These are phyloP conservation scores for Bolboschoenoplectus hybrid DNA, from an alignment of 202 grass and related monocot species.

Conservation along the genomic window DNA sequence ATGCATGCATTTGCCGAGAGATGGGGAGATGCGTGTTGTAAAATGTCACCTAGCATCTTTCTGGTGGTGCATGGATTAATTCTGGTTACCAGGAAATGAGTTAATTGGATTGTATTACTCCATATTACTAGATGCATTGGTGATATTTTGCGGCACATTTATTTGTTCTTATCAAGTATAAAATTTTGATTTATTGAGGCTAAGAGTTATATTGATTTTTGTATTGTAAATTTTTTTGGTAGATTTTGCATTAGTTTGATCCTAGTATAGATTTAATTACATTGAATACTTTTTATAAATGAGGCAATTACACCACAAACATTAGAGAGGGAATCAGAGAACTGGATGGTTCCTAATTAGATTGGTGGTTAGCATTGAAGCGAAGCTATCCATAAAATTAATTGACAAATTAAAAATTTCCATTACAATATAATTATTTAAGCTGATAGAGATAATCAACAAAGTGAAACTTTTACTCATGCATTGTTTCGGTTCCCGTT, in stretches of 20 bases:
- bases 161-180: conserved; percentile 21
- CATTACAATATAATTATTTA: too few species aligned
- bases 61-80: background rate
- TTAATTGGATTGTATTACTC: conserved; percentile 7
- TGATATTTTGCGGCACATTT: conserved; percentile 9
- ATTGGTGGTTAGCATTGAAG: background rate
- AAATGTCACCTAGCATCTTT: conserved; percentile 1
- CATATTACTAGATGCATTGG: conserved; percentile 15
- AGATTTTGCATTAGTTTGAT: conserved; percentile 15
- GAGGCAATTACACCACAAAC: background rate
- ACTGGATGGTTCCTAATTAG: background rate
- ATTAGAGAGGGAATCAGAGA: background rate
- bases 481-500: too few species aligned
- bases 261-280: background rate
- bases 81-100: background rate
- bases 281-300: background rate
- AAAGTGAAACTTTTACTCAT: background rate
- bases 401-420: background rate
- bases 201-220: background rate
- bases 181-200: conserved; percentile 21
- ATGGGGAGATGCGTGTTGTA: conserved; percentile 21
- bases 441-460: background rate
- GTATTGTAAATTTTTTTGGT: background rate
- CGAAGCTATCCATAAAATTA: background rate
- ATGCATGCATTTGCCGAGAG: background rate